Percentiles rank a stretch among this genome's conserved stretches.
Evolutionary conservation across 148 eudicot genomes (phyloP).

Genomic region (Cornus florida): DNA sequence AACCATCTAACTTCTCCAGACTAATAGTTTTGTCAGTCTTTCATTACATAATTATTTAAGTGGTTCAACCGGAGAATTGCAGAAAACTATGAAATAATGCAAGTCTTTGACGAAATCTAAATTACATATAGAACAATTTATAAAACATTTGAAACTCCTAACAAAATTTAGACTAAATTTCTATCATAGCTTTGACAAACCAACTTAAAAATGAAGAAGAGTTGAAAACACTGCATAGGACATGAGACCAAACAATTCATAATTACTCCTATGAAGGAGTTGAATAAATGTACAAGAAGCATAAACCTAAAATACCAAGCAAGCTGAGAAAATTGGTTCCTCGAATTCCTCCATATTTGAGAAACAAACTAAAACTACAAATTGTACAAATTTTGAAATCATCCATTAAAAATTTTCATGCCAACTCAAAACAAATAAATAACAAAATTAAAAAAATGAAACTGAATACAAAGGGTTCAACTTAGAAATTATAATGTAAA

Average conservation of each 20-base stretch:
- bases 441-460: too few relatives aligned
- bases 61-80: background rate
- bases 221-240: background rate
- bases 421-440: too few relatives aligned
- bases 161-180: background rate
- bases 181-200: background rate
- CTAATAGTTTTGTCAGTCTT: too few relatives aligned
- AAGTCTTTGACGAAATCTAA: background rate
- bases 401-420: background rate
- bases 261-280: background rate
- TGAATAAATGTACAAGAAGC: background rate
- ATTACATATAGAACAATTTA: background rate
- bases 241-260: background rate
- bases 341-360: background rate
- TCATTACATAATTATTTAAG: too few relatives aligned
- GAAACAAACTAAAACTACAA: background rate
- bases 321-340: background rate
- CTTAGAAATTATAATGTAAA: background rate
- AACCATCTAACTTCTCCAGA: too few relatives aligned
- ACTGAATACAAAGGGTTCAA: background rate
- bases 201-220: background rate
- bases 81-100: background rate
- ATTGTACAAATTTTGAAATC: background rate
- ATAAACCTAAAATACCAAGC: background rate
- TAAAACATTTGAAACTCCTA: background rate